A percentile compares a stretch with the other conserved stretches of the same genome.
Conservation (phyloP, 139 green algal genomes). For the Auxenochlorella pyrenoidosa region DNA sequence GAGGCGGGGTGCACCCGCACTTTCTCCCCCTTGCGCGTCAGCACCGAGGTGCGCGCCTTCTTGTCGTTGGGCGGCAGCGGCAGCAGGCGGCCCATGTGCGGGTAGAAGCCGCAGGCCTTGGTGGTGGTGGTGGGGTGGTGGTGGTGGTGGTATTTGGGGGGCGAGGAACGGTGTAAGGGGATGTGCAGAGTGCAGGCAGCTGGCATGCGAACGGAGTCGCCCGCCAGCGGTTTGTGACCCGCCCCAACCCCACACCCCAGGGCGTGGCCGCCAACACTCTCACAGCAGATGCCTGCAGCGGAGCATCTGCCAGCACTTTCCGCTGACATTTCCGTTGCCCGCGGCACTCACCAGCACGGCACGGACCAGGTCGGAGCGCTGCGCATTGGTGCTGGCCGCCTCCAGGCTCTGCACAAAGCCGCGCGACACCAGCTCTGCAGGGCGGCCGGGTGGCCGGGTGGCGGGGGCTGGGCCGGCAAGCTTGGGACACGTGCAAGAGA, state of each 20-base stretch:
- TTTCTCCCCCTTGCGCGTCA: conserved; percentile 56
- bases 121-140: too few relatives aligned
- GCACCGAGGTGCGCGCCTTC: conserved; percentile 28
- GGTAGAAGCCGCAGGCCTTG: conserved; percentile 61
- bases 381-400: conserved; percentile 30
- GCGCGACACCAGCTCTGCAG: conserved; percentile 59
- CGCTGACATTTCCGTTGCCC: too few relatives aligned
- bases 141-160: not conserved
- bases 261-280: too few relatives aligned
- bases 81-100: conserved; percentile 44
- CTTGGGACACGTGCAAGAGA: not conserved
- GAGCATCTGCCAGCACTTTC: too few relatives aligned
- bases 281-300: too few relatives aligned
- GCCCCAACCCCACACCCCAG: too few relatives aligned
- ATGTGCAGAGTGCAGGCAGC: too few relatives aligned
- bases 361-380: conserved; percentile 52
- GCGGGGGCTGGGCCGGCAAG: not conserved
- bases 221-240: too few relatives aligned
- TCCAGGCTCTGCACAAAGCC: conserved; percentile 53
- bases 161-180: not conserved
- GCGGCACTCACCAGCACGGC: conserved; percentile 59
- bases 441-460: not conserved
- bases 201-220: too few relatives aligned
- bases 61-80: conserved; percentile 10
- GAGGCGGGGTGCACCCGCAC: conserved; percentile 60